Conservation (phyloP, 306 rosid species). For the Rubus idaeus region DNA sequence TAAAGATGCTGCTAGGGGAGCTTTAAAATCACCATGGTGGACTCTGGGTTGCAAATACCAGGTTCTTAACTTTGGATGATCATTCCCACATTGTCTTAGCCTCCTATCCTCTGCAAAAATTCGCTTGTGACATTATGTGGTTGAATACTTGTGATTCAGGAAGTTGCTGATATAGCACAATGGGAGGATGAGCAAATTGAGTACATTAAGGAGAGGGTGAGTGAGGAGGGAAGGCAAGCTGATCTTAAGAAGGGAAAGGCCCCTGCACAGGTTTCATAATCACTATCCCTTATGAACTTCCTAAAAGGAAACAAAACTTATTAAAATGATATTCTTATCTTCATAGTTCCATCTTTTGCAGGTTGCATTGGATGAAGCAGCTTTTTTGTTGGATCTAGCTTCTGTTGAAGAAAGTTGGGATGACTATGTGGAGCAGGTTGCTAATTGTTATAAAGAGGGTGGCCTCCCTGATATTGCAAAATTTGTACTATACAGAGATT, state of each 20-base stretch:
- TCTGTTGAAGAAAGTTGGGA: slow-evolving; percentile 94
- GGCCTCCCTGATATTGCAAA: slow-evolving; percentile 69
- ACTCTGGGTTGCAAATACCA: slow-evolving; percentile 83
- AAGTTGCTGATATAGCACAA: slow-evolving; percentile 81
- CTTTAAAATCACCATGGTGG: slow-evolving; percentile 96
- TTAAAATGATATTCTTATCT: slow-evolving; percentile 4
- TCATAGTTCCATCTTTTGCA: slow-evolving; percentile 29
- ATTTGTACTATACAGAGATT: slow-evolving; percentile 64
- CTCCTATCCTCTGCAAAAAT: background rate
- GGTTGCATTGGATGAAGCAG: slow-evolving; percentile 93
- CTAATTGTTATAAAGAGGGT: slow-evolving; percentile 72
- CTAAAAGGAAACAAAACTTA: background rate
- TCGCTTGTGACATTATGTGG: background rate
- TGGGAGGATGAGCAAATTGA: slow-evolving; percentile 98
- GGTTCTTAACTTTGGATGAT: slow-evolving; percentile 35
- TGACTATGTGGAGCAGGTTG: slow-evolving; percentile 59
- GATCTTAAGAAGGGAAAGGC: slow-evolving; percentile 85
- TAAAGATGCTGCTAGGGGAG: slow-evolving; percentile 92
- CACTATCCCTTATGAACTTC: slow-evolving; percentile 11
- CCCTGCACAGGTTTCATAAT: slow-evolving; percentile 63
- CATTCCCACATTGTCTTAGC: slow-evolving; percentile 14
- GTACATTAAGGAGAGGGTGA: slow-evolving; percentile 80
- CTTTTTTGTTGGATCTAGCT: slow-evolving; percentile 86
- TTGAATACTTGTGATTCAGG: slow-evolving; percentile 45
- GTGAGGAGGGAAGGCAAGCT: slow-evolving; percentile 83